phyloP scores from a whole-genome alignment of 352 stramenopile genomes.

The Pythium aristosporum region DNA sequence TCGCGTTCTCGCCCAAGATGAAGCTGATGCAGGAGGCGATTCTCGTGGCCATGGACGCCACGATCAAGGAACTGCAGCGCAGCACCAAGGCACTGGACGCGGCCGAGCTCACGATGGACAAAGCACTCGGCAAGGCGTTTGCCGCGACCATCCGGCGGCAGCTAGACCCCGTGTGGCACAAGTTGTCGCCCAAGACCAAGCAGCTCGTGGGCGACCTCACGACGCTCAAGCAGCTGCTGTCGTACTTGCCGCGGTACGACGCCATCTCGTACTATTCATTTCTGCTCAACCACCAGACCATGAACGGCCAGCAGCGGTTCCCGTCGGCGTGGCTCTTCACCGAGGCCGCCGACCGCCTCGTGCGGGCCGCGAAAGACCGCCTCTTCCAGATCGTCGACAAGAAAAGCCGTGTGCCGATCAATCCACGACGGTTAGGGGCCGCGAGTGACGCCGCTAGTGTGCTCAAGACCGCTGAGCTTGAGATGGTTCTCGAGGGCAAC shows the following conservation, averaged over 20 bases:
- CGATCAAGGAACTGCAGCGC: constrained; percentile 92
- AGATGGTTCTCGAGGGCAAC: constrained; percentile 86
- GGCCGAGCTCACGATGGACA: constrained; percentile 91
- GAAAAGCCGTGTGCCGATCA: constrained; percentile 43
- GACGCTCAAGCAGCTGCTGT: constrained; percentile 83
- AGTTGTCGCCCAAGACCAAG: constrained; percentile 90
- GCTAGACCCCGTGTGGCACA: constrained; percentile 97
- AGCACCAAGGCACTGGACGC: constrained; percentile 81
- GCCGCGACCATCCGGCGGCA: constrained; percentile 74
- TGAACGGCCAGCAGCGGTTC: constrained; percentile 75
- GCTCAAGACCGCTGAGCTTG: constrained; percentile 43
- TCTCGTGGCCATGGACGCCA: constrained; percentile 91
- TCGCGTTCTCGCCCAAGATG: constrained; percentile 90
- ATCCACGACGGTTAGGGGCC: constrained; percentile 29
- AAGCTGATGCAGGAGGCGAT: constrained; percentile 94
- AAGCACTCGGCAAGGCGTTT: constrained; percentile 89
- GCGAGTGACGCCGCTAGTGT: constrained; percentile 11
- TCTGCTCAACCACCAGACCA: constrained; percentile 89
- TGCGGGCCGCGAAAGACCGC: constrained; percentile 91
- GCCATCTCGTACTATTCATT: constrained; percentile 96
- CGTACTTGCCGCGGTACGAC: constrained; percentile 95
- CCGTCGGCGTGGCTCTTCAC: constrained; percentile 95
- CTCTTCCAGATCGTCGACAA: constrained; percentile 86
- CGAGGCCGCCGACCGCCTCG: constrained; percentile 91
- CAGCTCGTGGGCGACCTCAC: constrained; percentile 89